These are phyloP conservation scores for Diophrys sp. DNA, from an alignment of 73 alveolate species.

Conservation along the genomic window DNA sequence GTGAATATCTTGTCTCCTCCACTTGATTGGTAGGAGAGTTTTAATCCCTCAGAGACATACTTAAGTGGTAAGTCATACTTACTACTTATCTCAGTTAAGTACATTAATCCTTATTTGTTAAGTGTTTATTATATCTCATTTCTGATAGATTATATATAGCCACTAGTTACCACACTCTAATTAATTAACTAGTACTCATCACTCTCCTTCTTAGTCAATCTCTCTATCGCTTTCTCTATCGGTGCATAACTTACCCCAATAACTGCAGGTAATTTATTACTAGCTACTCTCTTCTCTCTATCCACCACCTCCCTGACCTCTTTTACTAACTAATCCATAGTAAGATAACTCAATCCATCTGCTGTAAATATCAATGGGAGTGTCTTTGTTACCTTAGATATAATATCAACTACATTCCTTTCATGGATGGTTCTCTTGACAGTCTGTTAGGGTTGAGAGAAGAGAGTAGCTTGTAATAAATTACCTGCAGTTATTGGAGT, in stretches of 20 bases:
- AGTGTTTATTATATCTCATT: conserved; percentile 36
- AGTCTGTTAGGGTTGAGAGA: no score
- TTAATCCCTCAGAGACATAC: conserved; percentile 11
- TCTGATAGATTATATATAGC: conserved; percentile 20
- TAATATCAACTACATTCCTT: neutral
- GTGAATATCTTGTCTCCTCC: conserved; percentile 48
- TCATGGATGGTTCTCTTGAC: no score
- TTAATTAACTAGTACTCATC: conserved; percentile 11
- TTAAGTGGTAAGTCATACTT: conserved; percentile 39
- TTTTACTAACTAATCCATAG: conserved; percentile 17
- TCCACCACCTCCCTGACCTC: neutral
- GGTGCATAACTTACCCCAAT: conserved; percentile 16
- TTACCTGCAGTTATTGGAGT: conserved; percentile 30
- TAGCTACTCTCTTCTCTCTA: conserved; percentile 21
- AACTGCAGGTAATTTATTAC: conserved; percentile 20
- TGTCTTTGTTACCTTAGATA: neutral
- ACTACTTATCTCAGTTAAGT: conserved; percentile 17
- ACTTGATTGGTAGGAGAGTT: conserved; percentile 13
- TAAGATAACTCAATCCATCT: conserved; percentile 45
- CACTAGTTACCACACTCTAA: conserved; percentile 29
- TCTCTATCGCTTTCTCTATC: conserved; percentile 22
- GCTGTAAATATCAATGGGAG: conserved; percentile 15
- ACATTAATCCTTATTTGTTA: conserved; percentile 11
- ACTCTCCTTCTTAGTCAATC: conserved; percentile 8
- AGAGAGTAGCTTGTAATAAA: conserved; percentile 14